Evolutionary conservation across 495 filamentous ascomycete species (phyloP).

Genomic region (Penicillium desertorum): DNA sequence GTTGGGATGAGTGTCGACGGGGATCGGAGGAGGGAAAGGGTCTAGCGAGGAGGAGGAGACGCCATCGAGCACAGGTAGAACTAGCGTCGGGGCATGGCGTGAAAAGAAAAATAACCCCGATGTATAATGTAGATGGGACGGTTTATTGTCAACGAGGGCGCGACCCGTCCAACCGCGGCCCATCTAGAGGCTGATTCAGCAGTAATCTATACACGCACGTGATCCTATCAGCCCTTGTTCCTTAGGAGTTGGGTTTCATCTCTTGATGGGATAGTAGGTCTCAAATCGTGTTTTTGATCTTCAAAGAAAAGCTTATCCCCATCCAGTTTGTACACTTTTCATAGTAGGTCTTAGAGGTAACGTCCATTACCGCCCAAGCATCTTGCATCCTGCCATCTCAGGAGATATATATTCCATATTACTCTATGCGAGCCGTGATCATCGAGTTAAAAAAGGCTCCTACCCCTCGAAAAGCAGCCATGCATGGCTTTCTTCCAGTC

Average conservation of each 20-base stretch:
- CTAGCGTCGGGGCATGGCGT: slow-evolving; percentile 36
- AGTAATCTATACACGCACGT: slow-evolving; percentile 1
- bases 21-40: slow-evolving; percentile 42
- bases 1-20: slow-evolving; percentile 48
- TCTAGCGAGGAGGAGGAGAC: slow-evolving; percentile 37
- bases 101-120: slow-evolving; percentile 8
- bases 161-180: slow-evolving; percentile 17
- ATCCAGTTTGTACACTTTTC: too few relatives aligned
- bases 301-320: too few relatives aligned
- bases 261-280: neutral
- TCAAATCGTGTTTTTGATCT: too few relatives aligned
- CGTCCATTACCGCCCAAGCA: too few relatives aligned
- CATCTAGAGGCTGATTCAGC: slow-evolving; percentile 9
- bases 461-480: too few relatives aligned
- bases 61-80: slow-evolving; percentile 39
- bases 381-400: too few relatives aligned
- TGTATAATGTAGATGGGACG: slow-evolving; percentile 6
- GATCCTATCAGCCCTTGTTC: neutral
- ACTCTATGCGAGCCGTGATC: too few relatives aligned
- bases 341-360: too few relatives aligned
- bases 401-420: too few relatives aligned
- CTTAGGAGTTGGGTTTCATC: neutral
- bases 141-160: slow-evolving; percentile 13
- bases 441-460: too few relatives aligned
- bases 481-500: too few relatives aligned